A percentile compares a stretch with the other conserved stretches of the same genome.
Conservation (phyloP, 1,284 basidiomycete genomes). For the Pulveroboletus sp. region DNA sequence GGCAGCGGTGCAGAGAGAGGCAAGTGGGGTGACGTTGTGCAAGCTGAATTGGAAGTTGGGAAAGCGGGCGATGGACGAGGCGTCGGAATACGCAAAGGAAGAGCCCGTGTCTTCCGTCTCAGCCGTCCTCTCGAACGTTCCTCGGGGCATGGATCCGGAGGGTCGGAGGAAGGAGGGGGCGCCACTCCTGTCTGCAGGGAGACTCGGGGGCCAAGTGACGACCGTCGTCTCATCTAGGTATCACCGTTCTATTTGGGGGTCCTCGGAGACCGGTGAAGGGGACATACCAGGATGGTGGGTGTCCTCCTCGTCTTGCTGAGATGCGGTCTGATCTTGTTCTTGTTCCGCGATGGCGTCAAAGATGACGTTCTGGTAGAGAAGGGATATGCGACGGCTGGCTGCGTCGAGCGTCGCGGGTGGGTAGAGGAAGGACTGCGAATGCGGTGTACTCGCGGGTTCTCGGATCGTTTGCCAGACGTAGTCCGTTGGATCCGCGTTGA, state of each 20-base stretch:
- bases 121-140: constrained; percentile 44
- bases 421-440: constrained; percentile 22
- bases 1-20: constrained; percentile 29
- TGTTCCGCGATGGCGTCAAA: constrained; percentile 46
- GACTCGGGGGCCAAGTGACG: constrained; percentile 56
- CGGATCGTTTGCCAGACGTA: constrained; percentile 42
- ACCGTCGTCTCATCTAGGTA: constrained; percentile 42
- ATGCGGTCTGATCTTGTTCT: constrained; percentile 14
- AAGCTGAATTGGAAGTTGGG: constrained; percentile 65
- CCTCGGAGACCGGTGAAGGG: constrained; percentile 11
- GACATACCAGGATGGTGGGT: constrained; percentile 12
- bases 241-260: constrained; percentile 6
- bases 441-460: neutral
- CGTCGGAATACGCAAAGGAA: constrained; percentile 51
- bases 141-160: constrained; percentile 29
- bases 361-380: constrained; percentile 62
- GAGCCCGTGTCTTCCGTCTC: constrained; percentile 43
- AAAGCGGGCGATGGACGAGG: constrained; percentile 63
- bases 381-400: constrained; percentile 58
- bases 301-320: constrained; percentile 8
- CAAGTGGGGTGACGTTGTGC: constrained; percentile 49
- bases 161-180: constrained; percentile 31
- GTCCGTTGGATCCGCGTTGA: constrained; percentile 21
- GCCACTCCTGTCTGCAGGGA: constrained; percentile 19
- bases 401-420: constrained; percentile 55